Evolutionary conservation across 2,329 filamentous ascomycete genomes (phyloP).

Genomic region (Ilyonectria sp.): DNA sequence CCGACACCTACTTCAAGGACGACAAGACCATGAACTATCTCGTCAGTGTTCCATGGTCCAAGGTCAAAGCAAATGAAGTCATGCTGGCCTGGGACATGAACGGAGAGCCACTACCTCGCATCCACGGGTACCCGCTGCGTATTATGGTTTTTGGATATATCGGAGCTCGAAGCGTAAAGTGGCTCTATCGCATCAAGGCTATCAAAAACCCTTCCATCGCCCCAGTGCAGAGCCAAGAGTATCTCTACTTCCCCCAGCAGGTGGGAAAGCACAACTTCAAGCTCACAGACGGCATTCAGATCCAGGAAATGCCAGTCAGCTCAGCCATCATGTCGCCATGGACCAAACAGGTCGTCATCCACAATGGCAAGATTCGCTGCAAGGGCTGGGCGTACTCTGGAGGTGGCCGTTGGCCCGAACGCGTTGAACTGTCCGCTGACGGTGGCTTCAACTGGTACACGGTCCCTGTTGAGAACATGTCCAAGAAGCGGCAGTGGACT

Average conservation of each 20-base stretch:
- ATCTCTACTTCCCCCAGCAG: conserved; percentile 79
- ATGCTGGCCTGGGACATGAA: conserved; percentile 82
- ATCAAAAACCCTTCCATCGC: conserved; percentile 69
- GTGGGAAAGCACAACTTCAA: conserved; percentile 76
- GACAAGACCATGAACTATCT: conserved; percentile 76
- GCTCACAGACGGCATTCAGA: conserved; percentile 74
- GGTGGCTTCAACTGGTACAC: conserved; percentile 77
- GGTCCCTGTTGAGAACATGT: conserved; percentile 72
- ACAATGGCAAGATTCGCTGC: conserved; percentile 70
- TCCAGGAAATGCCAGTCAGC: conserved; percentile 81
- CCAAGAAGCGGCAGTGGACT: conserved; percentile 72
- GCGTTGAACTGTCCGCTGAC: conserved; percentile 75
- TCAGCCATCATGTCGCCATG: conserved; percentile 76
- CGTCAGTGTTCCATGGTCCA: conserved; percentile 76
- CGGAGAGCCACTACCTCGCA: conserved; percentile 72
- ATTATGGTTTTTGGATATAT: conserved; percentile 77
- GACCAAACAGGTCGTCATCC: conserved; percentile 73
- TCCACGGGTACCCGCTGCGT: conserved; percentile 77
- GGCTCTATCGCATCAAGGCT: conserved; percentile 74
- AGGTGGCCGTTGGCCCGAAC: conserved; percentile 71
- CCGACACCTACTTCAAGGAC: conserved; percentile 82
- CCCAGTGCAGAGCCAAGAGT: conserved; percentile 76
- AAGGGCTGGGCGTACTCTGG: conserved; percentile 73
- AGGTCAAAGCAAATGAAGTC: conserved; percentile 78
- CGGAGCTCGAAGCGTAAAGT: conserved; percentile 75